Evolutionary conservation across 164 flowering plant species (phyloP), one percentile per base, ranked within the genome.

Genomic region (Sedum album): DNA sequence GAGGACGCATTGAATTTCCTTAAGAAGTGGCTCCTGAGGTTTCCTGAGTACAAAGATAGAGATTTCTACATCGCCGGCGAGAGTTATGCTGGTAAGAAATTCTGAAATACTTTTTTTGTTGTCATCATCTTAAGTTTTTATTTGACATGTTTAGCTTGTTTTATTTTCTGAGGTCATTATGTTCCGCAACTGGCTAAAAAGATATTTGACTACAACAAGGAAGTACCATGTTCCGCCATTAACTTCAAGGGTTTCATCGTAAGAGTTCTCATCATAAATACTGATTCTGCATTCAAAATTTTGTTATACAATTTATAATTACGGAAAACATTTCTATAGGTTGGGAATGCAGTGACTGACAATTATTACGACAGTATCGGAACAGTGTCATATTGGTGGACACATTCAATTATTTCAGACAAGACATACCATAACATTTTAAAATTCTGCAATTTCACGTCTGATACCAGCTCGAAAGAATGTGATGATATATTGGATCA

Each of bases 11-110:
- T 91, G 1, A 63, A 70, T 13, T 93, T 93, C 70, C 71, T 93
- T 33, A 66, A 76, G 67, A 72, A 79, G 76, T 91, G 98, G 98
- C 70, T 91, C 78, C 67, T 78, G 46, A 84, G 86, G 84, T 93
- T 93, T 68, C 94, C 97, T 13, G 83, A 85, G 21, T 93, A 91
- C 80, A 86, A 74, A 76, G 46, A 82, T 62, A 82, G 97, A 71
- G 93, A 88, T n/a, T 86, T 93, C 46, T 93, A 89, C 80, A 83
- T 91, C 28, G 70, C 93, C 6, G 98, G 98, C 28, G 98, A 89
- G 78, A 93, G 98, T 72, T 93, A 93, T 79, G 96, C 91, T 71
- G 97, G 97, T 89, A 71, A 5, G 11, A 8, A 41, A 42, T 8
- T 13, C 46, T 33, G 18, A 38, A 3, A 51, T 31, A 35, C 17